A percentile compares a stretch with the other conserved stretches of the same genome.
Evolutionary conservation across 331 rosid genomes (phyloP).

Genomic region (Malus hybrid): DNA sequence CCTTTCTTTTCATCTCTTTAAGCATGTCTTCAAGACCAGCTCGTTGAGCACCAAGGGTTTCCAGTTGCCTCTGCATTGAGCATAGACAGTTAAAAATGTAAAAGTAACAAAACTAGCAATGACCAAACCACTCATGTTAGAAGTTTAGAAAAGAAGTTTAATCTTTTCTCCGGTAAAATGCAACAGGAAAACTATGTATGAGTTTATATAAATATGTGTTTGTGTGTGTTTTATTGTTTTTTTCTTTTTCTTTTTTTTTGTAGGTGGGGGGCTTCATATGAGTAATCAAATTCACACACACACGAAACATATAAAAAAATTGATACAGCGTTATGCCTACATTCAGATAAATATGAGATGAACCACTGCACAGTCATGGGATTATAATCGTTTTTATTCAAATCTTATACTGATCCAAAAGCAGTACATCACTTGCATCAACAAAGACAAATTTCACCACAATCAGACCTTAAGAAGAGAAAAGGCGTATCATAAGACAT

Average conservation of each 20-base stretch:
- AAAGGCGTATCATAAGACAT: not conserved
- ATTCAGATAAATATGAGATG: not conserved
- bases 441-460: not conserved
- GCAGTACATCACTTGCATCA: not conserved
- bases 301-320: not conserved
- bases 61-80: conserved; percentile 85
- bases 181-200: not conserved
- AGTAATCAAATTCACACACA: not conserved
- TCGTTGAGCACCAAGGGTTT: conserved; percentile 95
- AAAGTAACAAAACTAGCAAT: not conserved
- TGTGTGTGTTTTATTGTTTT: not conserved
- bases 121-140: not conserved
- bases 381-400: not conserved
- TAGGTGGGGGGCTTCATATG: not conserved
- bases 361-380: not conserved
- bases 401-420: not conserved
- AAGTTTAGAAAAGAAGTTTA: not conserved
- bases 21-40: conserved; percentile 99
- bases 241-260: no score
- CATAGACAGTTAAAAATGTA: conserved; percentile 14
- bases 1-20: conserved; percentile 99
- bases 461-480: not conserved
- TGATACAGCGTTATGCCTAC: not conserved
- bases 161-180: not conserved
- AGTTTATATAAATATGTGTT: not conserved